A percentile compares a stretch with the other conserved stretches of the same genome.
Conservation (phyloP, 2,329 filamentous ascomycete species). For the Monosporascus sp. region DNA sequence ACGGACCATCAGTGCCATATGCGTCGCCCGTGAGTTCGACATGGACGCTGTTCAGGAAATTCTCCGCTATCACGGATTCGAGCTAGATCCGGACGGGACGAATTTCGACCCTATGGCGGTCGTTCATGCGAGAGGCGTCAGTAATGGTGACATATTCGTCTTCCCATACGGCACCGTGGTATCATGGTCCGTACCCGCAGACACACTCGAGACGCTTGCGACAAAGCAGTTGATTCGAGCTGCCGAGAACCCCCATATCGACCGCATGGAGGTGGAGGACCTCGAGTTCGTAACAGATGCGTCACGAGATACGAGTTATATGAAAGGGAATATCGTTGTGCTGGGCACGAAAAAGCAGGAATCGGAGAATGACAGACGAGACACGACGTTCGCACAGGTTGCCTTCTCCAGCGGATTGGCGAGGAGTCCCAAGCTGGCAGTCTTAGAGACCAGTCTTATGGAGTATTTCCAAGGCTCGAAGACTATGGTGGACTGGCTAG, state of each 20-base stretch:
- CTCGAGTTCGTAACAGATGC: constrained; percentile 80
- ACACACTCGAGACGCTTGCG: constrained; percentile 63
- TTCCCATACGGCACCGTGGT: constrained; percentile 94
- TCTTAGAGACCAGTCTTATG: constrained; percentile 76
- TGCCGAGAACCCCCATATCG: constrained; percentile 66
- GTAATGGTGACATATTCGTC: constrained; percentile 83
- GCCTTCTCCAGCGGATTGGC: constrained; percentile 94
- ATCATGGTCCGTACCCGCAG: constrained; percentile 79
- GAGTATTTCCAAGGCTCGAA: constrained; percentile 85
- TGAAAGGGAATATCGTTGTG: constrained; percentile 84
- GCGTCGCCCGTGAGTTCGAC: constrained; percentile 58
- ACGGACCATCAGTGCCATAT: constrained; percentile 51
- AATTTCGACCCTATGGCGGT: constrained; percentile 58
- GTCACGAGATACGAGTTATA: constrained; percentile 64
- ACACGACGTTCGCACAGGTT: constrained; percentile 79
- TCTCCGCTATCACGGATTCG: constrained; percentile 53
- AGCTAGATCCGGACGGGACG: constrained; percentile 56
- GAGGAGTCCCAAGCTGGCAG: constrained; percentile 86
- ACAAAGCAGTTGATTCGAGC: constrained; percentile 70
- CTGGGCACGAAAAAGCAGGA: constrained; percentile 67
- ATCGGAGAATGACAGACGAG: constrained; percentile 35
- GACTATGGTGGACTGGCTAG: constrained; percentile 70
- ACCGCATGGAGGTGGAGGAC: constrained; percentile 77
- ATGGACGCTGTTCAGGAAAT: constrained; percentile 56
- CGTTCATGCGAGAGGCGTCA: constrained; percentile 55